Evolutionary conservation across 75 land plant genomes (phyloP).

Genomic region (Adiantum capillusveneris): DNA sequence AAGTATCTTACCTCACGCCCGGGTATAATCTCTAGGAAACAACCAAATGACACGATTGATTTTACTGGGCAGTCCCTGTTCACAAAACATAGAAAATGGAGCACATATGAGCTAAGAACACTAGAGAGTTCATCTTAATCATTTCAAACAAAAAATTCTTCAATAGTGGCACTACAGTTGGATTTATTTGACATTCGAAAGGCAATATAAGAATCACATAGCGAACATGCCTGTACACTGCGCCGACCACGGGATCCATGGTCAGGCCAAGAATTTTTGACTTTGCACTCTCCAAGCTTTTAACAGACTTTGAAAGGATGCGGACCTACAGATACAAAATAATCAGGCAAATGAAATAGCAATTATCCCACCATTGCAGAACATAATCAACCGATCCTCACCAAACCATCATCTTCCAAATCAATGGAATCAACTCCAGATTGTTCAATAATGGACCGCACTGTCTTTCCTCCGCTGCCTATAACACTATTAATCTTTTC

Average conservation of each 20-base stretch:
- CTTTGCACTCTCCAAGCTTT: conserved; percentile 62
- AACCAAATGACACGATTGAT: conserved; percentile 76
- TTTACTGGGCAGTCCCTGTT: conserved; percentile 89
- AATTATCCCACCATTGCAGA: no score
- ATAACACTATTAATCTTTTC: conserved; percentile 71
- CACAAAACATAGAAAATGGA: no score
- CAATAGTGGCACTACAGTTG: no score
- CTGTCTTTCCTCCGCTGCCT: conserved; percentile 89
- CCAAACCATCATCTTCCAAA: conserved; percentile 65
- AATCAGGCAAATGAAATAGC: no score
- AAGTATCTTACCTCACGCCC: conserved; percentile 99
- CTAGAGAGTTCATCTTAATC: no score
- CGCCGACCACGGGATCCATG: conserved; percentile 75
- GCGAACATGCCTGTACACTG: conserved; percentile 57
- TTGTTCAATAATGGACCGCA: conserved; percentile 78
- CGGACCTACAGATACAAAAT: conserved; percentile 42
- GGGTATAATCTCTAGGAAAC: conserved; percentile 86
- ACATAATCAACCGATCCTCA: no score
- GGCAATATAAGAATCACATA: no score
- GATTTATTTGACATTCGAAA: no score
- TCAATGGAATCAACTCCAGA: conserved; percentile 81
- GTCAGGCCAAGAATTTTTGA: conserved; percentile 55
- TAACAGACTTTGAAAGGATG: conserved; percentile 53
- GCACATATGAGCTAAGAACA: no score
- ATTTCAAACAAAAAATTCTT: no score